phyloP scores from a whole-genome alignment of 176 grass and related monocot genomes.

The Oryza meridionalis region DNA sequence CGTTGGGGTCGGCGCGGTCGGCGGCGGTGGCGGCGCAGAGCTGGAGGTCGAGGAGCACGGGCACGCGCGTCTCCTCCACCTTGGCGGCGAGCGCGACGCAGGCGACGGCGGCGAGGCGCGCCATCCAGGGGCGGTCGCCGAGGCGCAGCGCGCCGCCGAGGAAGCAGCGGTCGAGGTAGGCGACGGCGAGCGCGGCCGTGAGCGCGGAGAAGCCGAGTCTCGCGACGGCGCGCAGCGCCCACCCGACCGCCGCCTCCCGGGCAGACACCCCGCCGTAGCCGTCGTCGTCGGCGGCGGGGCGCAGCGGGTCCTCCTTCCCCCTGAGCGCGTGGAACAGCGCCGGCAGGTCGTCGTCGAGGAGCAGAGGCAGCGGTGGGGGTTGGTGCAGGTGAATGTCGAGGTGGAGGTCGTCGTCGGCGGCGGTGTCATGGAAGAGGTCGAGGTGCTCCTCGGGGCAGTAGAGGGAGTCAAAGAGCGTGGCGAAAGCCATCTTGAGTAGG shows the following conservation, averaged over 20 bases:
- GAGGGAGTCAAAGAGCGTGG: constrained; percentile 65
- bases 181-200: constrained; percentile 60
- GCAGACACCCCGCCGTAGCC: constrained; percentile 40
- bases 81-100: constrained; percentile 80
- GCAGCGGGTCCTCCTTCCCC: constrained; percentile 41
- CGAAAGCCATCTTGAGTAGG: constrained; percentile 41
- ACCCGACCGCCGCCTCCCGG: constrained; percentile 54
- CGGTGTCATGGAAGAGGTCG: constrained; percentile 52
- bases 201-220: constrained; percentile 66
- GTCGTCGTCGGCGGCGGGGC: not conserved
- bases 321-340: constrained; percentile 45
- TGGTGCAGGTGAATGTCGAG: not conserved
- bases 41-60: constrained; percentile 76
- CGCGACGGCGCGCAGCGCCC: constrained; percentile 49
- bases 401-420: not conserved
- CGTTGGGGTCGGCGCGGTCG: not conserved
- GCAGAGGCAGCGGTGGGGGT: not conserved
- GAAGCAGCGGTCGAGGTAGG: constrained; percentile 87
- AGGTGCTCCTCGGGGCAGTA: constrained; percentile 74
- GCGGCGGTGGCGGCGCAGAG: constrained; percentile 21
- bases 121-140: constrained; percentile 67
- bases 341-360: constrained; percentile 44
- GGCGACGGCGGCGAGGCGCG: constrained; percentile 67
- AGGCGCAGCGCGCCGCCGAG: constrained; percentile 55
- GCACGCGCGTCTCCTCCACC: constrained; percentile 84